phyloP scores from a whole-genome alignment of 2,329 filamentous ascomycete genomes.

The Cordyceps javanica region DNA sequence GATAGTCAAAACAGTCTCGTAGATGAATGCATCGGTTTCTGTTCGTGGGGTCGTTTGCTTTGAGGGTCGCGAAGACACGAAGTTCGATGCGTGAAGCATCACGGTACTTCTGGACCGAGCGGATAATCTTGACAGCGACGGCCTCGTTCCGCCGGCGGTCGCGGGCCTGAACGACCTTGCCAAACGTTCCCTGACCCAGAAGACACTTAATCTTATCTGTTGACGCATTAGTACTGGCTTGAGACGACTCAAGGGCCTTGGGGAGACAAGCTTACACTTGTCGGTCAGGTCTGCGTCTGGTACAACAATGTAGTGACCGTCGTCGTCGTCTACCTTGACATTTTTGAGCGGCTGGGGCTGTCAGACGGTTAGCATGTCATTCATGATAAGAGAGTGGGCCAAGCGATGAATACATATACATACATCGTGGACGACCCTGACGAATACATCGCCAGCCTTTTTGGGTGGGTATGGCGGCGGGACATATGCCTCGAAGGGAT shows the following conservation, averaged over 20 bases:
- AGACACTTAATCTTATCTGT: conserved; percentile 82
- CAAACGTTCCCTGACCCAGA: conserved; percentile 94
- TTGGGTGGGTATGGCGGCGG: conserved; percentile 83
- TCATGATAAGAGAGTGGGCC: too few species aligned
- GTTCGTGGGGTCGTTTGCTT: conserved; percentile 86
- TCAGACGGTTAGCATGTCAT: not conserved
- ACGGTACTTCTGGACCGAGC: conserved; percentile 95
- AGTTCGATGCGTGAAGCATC: conserved; percentile 94
- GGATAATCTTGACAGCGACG: conserved; percentile 96
- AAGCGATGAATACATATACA: too few species aligned
- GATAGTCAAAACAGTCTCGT: conserved; percentile 93
- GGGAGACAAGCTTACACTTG: conserved; percentile 59
- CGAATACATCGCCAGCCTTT: conserved; percentile 75
- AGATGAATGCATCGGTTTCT: conserved; percentile 96
- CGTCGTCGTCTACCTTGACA: conserved; percentile 86
- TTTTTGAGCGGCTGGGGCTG: conserved; percentile 40
- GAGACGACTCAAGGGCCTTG: too few species aligned
- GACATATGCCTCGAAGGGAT: conserved; percentile 72
- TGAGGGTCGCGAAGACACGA: conserved; percentile 83
- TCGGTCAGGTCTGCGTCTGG: conserved; percentile 82
- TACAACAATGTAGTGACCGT: conserved; percentile 93
- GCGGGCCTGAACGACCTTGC: conserved; percentile 91
- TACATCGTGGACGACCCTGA: conserved; percentile 58
- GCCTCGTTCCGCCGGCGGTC: conserved; percentile 70
- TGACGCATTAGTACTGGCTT: not conserved